Evolutionary conservation across 2,329 filamentous ascomycete species (phyloP), one percentile per base, ranked within the genome.

Genomic region (Exophiala xenobiotica): DNA sequence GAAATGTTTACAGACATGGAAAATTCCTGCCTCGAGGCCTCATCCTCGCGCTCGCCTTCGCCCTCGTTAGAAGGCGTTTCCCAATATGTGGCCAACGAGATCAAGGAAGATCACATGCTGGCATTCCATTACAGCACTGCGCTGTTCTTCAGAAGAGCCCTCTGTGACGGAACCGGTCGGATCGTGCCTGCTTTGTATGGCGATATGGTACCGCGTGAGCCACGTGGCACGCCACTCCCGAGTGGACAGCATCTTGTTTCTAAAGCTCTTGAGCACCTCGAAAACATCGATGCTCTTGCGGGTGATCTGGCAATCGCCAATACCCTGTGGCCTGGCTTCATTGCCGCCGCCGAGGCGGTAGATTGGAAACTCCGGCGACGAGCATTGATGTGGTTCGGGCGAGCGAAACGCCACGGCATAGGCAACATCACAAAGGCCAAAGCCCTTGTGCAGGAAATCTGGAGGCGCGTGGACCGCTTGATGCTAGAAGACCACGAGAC

Each of bases 71-170:
- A 18, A 20, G 14, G 37, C 74, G 71, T 39, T 18, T 33, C 29
- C 29, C 29, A 33, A 3, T 14, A 12, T 33, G 19, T 39, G 19
- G 16, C 14, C 69, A 75, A 75, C 58, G 47, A 50, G 29, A 24
- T 45, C 40, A 37, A 24, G 29, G 45, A 53, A 14, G 49, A 53
- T 18, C 45, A 53, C 41, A 5, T 33, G 26, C 49, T 23, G 50
- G 44, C 50, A 6, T 53, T 53, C 46, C 50, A 53, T 31, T 49
- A 53, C 16, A 42, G 22, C 19, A 40, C 37, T 11, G 45, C 29
- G 5, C 16, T 47, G 3, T 52, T 39, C 43, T 52, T 47, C 45
- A 29, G 23, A 4, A 26, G 43, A 19, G 27, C 42, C 2, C 9
- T 46, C 16, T 45, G 47, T 20, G 22, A 38, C 23, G 26, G 42